phyloP scores from a whole-genome alignment of 768 basidiomycete genomes.

The Tulasnella sp. region DNA sequence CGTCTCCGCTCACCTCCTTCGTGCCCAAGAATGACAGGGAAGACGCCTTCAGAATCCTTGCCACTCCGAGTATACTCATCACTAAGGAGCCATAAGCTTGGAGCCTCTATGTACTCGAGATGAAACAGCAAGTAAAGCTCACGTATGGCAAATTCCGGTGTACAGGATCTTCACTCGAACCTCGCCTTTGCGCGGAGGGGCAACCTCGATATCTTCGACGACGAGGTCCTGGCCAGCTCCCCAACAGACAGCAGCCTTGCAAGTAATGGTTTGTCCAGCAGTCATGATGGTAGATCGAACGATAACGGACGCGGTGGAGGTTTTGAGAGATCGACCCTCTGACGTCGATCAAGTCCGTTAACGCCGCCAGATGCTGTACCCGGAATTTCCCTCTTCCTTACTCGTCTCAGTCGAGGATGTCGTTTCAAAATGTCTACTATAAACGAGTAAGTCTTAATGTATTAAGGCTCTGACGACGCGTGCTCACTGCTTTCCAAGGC shows the following conservation, averaged over 20 bases:
- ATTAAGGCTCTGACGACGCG: neutral
- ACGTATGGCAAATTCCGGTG: constrained; percentile 95
- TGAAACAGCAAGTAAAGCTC: neutral
- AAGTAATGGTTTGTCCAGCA: constrained; percentile 40
- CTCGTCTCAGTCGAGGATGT: constrained; percentile 33
- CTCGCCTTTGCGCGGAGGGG: constrained; percentile 80
- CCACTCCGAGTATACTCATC: constrained; percentile 96
- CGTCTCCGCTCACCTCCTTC: constrained; percentile 82
- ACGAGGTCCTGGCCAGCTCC: constrained; percentile 75
- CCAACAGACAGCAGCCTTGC: constrained; percentile 96
- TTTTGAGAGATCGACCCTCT: neutral
- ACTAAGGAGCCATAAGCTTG: no score
- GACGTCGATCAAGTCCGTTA: constrained; percentile 6
- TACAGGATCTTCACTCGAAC: constrained; percentile 87
- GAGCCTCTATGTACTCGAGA: no score
- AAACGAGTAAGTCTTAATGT: constrained; percentile 13
- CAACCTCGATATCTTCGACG: constrained; percentile 88
- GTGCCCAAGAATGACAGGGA: constrained; percentile 90
- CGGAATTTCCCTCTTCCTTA: neutral
- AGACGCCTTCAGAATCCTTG: constrained; percentile 88
- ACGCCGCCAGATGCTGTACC: neutral
- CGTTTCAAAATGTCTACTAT: constrained; percentile 48
- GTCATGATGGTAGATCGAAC: neutral
- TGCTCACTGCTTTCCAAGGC: constrained; percentile 35
- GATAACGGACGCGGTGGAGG: neutral